Conservation (phyloP, 23 red algal genomes). For the Agarophyton chilense region DNA sequence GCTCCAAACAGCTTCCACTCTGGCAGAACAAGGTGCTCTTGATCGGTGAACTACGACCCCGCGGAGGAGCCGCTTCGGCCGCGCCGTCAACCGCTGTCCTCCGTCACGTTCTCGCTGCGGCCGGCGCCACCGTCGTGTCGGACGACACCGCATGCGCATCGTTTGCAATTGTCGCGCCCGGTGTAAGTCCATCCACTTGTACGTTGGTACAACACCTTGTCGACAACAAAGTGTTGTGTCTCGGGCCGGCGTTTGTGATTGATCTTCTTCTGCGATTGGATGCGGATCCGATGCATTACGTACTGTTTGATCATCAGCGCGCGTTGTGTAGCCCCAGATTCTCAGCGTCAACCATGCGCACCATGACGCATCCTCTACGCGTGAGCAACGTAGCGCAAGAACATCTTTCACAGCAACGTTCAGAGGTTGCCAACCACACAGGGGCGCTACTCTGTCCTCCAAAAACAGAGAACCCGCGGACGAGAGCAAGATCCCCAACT, state of each 20-base stretch:
- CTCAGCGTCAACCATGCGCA: background rate
- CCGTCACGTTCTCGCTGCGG: background rate
- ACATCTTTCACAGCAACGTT: too few species aligned
- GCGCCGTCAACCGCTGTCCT: slow-evolving; percentile 2
- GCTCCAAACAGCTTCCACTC: background rate
- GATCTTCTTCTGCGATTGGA: slow-evolving; percentile 29
- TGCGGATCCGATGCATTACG: slow-evolving; percentile 39
- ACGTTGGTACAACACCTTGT: background rate
- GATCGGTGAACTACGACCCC: slow-evolving; percentile 24
- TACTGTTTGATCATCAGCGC: slow-evolving; percentile 19
- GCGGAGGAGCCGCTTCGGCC: slow-evolving; percentile 19
- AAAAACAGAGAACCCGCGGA: too few species aligned
- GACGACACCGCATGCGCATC: background rate
- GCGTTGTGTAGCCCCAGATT: background rate
- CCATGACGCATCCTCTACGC: background rate
- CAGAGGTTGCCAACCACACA: too few species aligned
- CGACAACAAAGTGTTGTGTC: slow-evolving; percentile 19
- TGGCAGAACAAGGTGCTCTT: slow-evolving; percentile 14
- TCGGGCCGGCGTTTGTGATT: slow-evolving; percentile 35
- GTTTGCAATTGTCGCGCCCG: slow-evolving; percentile 51
- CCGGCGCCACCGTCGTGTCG: slow-evolving; percentile 17
- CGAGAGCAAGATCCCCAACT: too few species aligned
- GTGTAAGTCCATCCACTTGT: background rate
- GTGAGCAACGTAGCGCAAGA: background rate
- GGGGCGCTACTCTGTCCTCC: too few species aligned